A percentile compares a stretch with the other conserved stretches of the same genome.
Evolutionary conservation across 1,284 basidiomycete species (phyloP).

Genomic region (Kwoniella shivajii): DNA sequence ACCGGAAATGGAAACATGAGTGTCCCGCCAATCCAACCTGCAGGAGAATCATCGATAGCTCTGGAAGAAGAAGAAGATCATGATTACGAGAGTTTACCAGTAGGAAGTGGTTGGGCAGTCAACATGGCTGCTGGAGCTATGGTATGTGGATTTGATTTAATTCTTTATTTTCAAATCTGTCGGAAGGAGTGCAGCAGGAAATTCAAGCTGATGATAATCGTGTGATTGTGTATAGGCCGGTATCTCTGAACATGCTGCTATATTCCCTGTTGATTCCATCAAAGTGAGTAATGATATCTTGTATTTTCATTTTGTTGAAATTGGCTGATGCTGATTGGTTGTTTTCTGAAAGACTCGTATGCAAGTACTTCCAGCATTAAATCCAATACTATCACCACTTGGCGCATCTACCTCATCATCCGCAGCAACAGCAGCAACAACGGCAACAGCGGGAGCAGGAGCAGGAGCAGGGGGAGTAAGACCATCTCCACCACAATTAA

Average conservation of each 20-base stretch:
- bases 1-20: too few relatives aligned
- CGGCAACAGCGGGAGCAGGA: slow-evolving; percentile 75
- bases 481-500: slow-evolving; percentile 33
- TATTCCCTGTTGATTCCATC: slow-evolving; percentile 98
- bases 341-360: slow-evolving; percentile 78
- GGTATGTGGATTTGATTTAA: slow-evolving; percentile 58
- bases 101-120: slow-evolving; percentile 60
- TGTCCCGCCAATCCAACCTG: slow-evolving; percentile 16
- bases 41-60: slow-evolving; percentile 25
- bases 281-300: slow-evolving; percentile 66
- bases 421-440: slow-evolving; percentile 65
- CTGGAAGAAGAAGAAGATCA: slow-evolving; percentile 48
- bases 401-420: slow-evolving; percentile 23
- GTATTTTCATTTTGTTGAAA: background rate
- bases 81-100: slow-evolving; percentile 54
- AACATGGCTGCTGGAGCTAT: slow-evolving; percentile 98
- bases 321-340: background rate
- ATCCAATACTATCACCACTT: slow-evolving; percentile 61
- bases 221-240: slow-evolving; percentile 68
- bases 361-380: slow-evolving; percentile 76
- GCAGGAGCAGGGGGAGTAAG: slow-evolving; percentile 11
- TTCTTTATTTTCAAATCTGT: too few relatives aligned
- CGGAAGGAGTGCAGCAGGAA: background rate
- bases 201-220: slow-evolving; percentile 1
- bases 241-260: slow-evolving; percentile 97